Percentiles rank a stretch among this genome's conserved stretches.
These are phyloP conservation scores for Penicillium chermesinum DNA, from an alignment of 495 filamentous ascomycete genomes.

Conservation along the genomic window DNA sequence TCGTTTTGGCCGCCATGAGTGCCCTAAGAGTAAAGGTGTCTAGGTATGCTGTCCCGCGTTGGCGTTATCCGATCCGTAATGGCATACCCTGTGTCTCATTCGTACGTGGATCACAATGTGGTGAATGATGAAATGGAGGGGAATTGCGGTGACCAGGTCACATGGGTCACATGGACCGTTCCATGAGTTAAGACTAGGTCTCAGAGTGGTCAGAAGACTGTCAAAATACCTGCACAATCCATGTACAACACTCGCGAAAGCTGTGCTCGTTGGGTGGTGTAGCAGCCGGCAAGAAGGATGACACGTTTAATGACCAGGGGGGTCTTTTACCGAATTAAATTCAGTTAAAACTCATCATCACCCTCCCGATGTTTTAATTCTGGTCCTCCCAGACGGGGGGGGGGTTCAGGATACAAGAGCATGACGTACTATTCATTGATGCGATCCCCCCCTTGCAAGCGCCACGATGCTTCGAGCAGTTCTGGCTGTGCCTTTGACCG, in stretches of 20 bases:
- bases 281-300: conserved; percentile 1
- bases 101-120: conserved; percentile 8
- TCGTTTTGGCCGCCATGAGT: neutral
- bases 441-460: too few relatives aligned
- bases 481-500: too few relatives aligned
- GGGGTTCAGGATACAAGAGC: too few relatives aligned
- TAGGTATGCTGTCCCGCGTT: neutral
- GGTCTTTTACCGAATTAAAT: neutral
- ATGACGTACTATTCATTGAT: too few relatives aligned
- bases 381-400: too few relatives aligned
- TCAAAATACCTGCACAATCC: neutral
- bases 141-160: conserved; percentile 4
- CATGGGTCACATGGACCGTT: neutral
- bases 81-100: conserved; percentile 1
- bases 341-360: neutral
- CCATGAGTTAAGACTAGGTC: neutral
- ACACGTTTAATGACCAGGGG: neutral
- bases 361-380: neutral
- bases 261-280: conserved; percentile 13
- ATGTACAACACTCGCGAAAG: conserved; percentile 8
- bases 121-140: conserved; percentile 9
- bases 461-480: too few relatives aligned
- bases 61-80: neutral
- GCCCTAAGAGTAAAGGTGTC: neutral
- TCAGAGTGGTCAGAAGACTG: neutral